These are phyloP conservation scores for Pseudonectria foliicola DNA, from an alignment of 2,329 filamentous ascomycete genomes.

Conservation along the genomic window DNA sequence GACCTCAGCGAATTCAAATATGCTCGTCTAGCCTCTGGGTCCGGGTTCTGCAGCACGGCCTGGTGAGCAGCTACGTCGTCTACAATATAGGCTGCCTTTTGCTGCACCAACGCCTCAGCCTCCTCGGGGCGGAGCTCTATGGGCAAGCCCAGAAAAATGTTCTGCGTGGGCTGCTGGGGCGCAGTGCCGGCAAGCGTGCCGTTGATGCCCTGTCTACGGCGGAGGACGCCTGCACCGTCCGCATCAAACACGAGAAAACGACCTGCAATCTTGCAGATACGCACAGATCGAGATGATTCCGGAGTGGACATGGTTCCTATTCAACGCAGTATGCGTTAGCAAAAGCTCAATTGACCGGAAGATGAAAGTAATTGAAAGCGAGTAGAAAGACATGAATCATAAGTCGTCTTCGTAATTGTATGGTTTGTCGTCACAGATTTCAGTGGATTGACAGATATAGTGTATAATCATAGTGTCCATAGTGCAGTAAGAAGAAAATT, in stretches of 20 bases:
- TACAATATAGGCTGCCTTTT: conserved; percentile 68
- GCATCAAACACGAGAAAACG: conserved; percentile 88
- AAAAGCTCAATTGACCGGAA: conserved; percentile 3
- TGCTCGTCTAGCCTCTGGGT: conserved; percentile 47
- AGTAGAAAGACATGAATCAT: conserved; percentile 24
- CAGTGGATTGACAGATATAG: conserved; percentile 56
- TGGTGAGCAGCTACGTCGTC: conserved; percentile 71
- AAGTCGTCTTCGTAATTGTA: conserved; percentile 40
- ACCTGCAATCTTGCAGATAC: conserved; percentile 72
- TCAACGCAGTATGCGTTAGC: conserved; percentile 13
- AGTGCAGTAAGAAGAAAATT: conserved; percentile 3
- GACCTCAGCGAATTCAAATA: conserved; percentile 55
- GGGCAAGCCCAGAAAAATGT: conserved; percentile 83
- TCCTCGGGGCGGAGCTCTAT: conserved; percentile 89
- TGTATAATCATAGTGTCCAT: conserved; percentile 40
- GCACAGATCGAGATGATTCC: conserved; percentile 42
- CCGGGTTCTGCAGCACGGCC: conserved; percentile 51
- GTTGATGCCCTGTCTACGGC: conserved; percentile 74
- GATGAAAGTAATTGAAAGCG: conserved; percentile 4
- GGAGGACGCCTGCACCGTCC: conserved; percentile 68
- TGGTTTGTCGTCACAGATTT: conserved; percentile 38
- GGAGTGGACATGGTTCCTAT: conserved; percentile 16
- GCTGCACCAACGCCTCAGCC: conserved; percentile 71
- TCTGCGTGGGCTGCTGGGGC: conserved; percentile 89
- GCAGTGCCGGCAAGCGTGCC: conserved; percentile 81